These are phyloP conservation scores for Ogataea polymorpha DNA, from an alignment of 805 yeast genomes.

Conservation along the genomic window DNA sequence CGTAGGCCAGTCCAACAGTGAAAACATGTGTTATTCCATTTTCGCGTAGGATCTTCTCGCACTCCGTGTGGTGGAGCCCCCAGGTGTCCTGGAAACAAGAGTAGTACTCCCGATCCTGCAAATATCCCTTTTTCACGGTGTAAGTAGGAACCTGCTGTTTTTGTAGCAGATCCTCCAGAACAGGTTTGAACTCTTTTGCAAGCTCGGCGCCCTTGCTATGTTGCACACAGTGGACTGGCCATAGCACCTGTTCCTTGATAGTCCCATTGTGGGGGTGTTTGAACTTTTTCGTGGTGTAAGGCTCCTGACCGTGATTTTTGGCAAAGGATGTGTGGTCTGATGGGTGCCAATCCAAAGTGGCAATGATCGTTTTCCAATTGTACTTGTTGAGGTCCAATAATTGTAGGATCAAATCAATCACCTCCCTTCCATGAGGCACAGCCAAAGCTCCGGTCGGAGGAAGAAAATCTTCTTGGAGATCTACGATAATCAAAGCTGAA, in stretches of 20 bases:
- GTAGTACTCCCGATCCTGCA: conserved; percentile 75
- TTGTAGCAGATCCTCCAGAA: conserved; percentile 24
- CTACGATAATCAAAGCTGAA: conserved; percentile 70
- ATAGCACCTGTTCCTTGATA: conserved; percentile 47
- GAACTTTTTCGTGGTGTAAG: conserved; percentile 50
- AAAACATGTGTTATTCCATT: conserved; percentile 56
- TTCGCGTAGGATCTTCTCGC: conserved; percentile 45
- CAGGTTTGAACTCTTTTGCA: conserved; percentile 45
- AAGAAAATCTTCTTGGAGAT: conserved; percentile 82
- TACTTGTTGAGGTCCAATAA: conserved; percentile 40
- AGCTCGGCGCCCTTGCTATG: conserved; percentile 62
- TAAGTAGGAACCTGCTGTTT: conserved; percentile 36
- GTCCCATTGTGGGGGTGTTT: conserved; percentile 43
- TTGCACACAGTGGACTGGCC: conserved; percentile 94
- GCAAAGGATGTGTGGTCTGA: conserved; percentile 78
- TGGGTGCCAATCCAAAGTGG: conserved; percentile 92
- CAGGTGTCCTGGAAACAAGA: conserved; percentile 84
- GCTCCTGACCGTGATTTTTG: conserved; percentile 49
- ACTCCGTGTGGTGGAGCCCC: conserved; percentile 67
- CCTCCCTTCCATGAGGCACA: conserved; percentile 57
- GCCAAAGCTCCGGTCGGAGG: conserved; percentile 79
- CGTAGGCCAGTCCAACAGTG: conserved; percentile 82
- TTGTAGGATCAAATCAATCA: conserved; percentile 50
- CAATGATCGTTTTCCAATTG: conserved; percentile 62
- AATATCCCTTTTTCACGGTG: conserved; percentile 66